Evolutionary conservation across 2,329 filamentous ascomycete genomes (phyloP).

Genomic region (Trichophyton verrucosum): DNA sequence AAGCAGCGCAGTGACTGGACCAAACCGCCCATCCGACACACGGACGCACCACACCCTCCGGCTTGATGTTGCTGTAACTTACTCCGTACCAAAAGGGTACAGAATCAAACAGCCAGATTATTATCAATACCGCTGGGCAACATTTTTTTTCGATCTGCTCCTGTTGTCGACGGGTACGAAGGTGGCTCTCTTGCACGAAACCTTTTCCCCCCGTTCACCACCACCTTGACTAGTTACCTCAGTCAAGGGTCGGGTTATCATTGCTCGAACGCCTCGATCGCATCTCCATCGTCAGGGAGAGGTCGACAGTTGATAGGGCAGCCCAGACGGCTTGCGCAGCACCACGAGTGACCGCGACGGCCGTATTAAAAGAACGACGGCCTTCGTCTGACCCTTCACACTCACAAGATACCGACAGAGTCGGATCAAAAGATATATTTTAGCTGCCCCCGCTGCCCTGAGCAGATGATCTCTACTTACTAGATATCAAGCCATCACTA

Average conservation of each 20-base stretch:
- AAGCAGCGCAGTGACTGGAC: background rate
- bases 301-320: background rate
- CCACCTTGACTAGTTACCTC: background rate
- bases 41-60: background rate
- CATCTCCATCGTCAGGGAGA: background rate
- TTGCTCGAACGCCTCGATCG: constrained; percentile 2
- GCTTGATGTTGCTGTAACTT: background rate
- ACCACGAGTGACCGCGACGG: constrained; percentile 1
- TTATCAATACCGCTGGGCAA: constrained; percentile 1
- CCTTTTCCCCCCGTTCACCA: background rate
- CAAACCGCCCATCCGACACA: background rate
- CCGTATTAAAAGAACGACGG: background rate
- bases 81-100: background rate
- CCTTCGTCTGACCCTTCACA: background rate
- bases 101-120: background rate
- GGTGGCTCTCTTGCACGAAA: constrained; percentile 3
- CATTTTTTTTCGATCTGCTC: constrained; percentile 3
- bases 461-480: background rate
- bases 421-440: constrained; percentile 2
- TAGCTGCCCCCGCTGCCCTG: background rate
- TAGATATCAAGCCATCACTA: background rate
- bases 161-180: background rate
- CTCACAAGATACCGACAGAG: constrained; percentile 1
- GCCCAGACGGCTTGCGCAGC: background rate
- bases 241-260: background rate